These are phyloP conservation scores for Firmiana major DNA, from an alignment of 345 rosid genomes.

Conservation along the genomic window DNA sequence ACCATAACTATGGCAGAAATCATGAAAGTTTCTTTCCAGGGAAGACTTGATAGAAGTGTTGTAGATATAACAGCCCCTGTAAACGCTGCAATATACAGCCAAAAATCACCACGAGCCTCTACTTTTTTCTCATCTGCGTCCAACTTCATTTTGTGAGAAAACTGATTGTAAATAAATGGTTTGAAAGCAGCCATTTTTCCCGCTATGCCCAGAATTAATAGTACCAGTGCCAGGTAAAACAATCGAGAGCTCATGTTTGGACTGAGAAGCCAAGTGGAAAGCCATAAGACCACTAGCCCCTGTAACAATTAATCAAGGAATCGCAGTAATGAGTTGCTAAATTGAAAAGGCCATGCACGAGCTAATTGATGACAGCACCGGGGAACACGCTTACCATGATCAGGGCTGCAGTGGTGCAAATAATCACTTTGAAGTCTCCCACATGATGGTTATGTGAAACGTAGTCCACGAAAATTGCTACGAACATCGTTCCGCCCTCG, in stretches of 20 bases:
- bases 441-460: background rate
- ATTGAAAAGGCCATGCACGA: background rate
- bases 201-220: background rate
- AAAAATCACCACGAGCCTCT: background rate
- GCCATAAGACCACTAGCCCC: background rate
- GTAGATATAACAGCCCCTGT: background rate
- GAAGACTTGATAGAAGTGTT: background rate
- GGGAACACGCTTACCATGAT: background rate
- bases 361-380: background rate
- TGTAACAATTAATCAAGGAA: background rate
- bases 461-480: background rate
- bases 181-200: constrained; percentile 1
- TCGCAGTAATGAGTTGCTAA: background rate
- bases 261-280: background rate
- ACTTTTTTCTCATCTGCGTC: background rate
- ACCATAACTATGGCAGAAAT: background rate
- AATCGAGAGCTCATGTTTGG: background rate
- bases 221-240: background rate
- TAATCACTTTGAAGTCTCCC: background rate
- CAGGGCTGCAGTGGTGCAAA: background rate
- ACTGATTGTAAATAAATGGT: background rate
- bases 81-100: background rate
- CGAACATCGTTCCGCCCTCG: background rate
- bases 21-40: background rate
- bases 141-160: background rate